phyloP scores from a whole-genome alignment of 139 green algal species.

The Volvox reticuliferus region DNA sequence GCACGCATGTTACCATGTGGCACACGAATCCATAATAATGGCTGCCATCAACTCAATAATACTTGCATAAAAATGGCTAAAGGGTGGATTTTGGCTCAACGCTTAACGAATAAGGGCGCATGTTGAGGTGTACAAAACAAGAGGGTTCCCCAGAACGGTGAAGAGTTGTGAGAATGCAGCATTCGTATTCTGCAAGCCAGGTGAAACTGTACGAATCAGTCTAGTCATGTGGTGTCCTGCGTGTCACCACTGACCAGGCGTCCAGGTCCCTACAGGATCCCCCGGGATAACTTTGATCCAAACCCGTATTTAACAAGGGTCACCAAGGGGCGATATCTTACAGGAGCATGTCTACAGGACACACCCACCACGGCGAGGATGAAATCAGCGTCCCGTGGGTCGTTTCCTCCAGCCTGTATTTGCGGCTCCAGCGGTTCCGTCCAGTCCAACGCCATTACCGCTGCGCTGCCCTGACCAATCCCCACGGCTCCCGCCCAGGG shows the following conservation, averaged over 20 bases:
- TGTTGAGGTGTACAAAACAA: too few species aligned
- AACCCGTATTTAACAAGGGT: neutral
- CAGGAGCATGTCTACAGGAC: neutral
- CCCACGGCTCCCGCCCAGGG: conserved; percentile 18
- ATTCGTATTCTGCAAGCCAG: too few species aligned
- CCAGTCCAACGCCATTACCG: conserved; percentile 44
- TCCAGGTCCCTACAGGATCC: too few species aligned
- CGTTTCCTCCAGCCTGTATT: conserved; percentile 18
- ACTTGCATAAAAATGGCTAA: neutral
- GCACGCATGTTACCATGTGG: neutral
- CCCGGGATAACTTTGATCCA: neutral
- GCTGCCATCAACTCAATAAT: neutral
- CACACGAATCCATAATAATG: neutral
- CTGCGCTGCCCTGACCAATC: conserved; percentile 35
- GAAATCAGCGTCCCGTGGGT: conserved; percentile 49
- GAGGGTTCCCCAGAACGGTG: too few species aligned
- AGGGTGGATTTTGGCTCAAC: neutral
- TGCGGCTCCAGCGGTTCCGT: conserved; percentile 29
- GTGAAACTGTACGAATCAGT: too few species aligned
- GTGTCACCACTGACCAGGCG: too few species aligned
- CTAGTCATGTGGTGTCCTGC: too few species aligned
- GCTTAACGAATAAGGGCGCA: too few species aligned
- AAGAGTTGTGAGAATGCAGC: too few species aligned
- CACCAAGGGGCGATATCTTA: neutral
- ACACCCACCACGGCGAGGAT: conserved; percentile 51